phyloP scores from a whole-genome alignment of 129 eudicot genomes.

The Flaveria trinervia region DNA sequence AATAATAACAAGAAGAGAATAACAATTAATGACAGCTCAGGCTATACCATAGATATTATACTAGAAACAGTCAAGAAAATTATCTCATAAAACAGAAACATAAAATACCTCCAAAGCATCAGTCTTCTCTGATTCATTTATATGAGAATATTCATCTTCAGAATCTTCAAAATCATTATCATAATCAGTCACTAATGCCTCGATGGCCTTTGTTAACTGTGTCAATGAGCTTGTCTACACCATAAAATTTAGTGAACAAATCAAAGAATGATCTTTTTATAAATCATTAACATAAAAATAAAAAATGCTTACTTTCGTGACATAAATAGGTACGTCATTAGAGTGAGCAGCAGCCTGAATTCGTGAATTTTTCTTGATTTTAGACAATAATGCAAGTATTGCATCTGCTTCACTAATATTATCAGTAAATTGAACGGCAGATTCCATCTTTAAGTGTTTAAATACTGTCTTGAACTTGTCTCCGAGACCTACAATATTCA shows the following conservation, averaged over 20 bases:
- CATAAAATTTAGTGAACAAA: conserved; percentile 22
- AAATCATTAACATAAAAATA: neutral
- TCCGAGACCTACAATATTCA: conserved; percentile 67
- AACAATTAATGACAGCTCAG: neutral
- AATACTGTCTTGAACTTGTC: conserved; percentile 68
- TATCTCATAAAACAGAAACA: conserved; percentile 13
- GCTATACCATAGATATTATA: neutral
- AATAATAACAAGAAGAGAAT: neutral
- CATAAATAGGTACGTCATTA: conserved; percentile 75
- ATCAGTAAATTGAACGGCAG: conserved; percentile 68
- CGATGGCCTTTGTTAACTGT: conserved; percentile 72
- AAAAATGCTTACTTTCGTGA: conserved; percentile 54
- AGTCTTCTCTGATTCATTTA: conserved; percentile 68
- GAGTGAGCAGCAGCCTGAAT: conserved; percentile 96
- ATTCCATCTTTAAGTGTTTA: conserved; percentile 61
- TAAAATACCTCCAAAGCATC: conserved; percentile 92
- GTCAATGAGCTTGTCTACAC: conserved; percentile 72
- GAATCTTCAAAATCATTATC: conserved; percentile 64
- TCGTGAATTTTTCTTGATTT: conserved; percentile 79
- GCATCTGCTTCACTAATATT: conserved; percentile 94
- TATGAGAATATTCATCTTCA: conserved; percentile 54
- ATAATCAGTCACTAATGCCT: conserved; percentile 62
- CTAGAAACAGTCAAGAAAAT: neutral
- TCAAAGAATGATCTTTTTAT: conserved; percentile 15
- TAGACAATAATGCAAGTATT: conserved; percentile 75